Conservation (phyloP, 805 yeast species). For the Zygotorulaspora sp. region DNA sequence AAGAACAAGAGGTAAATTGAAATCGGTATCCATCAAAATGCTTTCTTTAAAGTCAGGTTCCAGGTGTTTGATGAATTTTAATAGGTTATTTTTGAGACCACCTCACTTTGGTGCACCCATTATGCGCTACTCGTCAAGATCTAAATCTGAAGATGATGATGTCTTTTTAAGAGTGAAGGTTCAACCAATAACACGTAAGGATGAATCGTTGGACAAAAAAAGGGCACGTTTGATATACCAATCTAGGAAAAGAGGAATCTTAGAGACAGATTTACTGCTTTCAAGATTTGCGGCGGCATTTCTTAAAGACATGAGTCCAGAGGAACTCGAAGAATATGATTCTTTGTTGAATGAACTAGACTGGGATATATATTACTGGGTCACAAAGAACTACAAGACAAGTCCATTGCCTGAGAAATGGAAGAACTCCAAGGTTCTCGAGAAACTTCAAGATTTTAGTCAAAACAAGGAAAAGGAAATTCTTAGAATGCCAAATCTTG, state of each 20-base stretch:
- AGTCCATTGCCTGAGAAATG: conserved; percentile 87
- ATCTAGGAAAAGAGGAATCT: conserved; percentile 88
- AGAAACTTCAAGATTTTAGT: conserved; percentile 64
- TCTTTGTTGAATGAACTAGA: conserved; percentile 85
- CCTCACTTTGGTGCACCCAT: conserved; percentile 1
- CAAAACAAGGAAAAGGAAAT: conserved; percentile 67
- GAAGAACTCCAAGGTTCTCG: conserved; percentile 63
- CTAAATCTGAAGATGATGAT: conserved; percentile 36
- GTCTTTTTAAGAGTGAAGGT: conserved; percentile 52
- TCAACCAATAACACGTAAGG: conserved; percentile 70
- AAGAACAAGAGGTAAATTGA: too few relatives aligned
- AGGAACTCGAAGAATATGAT: conserved; percentile 82
- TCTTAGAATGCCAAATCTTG: conserved; percentile 79
- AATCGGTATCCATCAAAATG: too few relatives aligned
- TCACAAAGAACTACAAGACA: conserved; percentile 72
- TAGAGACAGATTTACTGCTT: conserved; percentile 84
- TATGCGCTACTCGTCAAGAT: conserved; percentile 7
- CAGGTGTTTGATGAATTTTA: too few relatives aligned
- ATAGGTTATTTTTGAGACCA: neutral
- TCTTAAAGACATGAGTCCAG: conserved; percentile 51
- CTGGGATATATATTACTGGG: conserved; percentile 99
- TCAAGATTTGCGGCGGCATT: conserved; percentile 80
- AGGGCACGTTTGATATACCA: conserved; percentile 89
- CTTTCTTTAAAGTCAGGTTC: too few relatives aligned
- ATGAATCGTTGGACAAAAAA: conserved; percentile 68